These are phyloP conservation scores for Phoma sp. DNA, from an alignment of 2,329 filamentous ascomycete species.

Conservation along the genomic window DNA sequence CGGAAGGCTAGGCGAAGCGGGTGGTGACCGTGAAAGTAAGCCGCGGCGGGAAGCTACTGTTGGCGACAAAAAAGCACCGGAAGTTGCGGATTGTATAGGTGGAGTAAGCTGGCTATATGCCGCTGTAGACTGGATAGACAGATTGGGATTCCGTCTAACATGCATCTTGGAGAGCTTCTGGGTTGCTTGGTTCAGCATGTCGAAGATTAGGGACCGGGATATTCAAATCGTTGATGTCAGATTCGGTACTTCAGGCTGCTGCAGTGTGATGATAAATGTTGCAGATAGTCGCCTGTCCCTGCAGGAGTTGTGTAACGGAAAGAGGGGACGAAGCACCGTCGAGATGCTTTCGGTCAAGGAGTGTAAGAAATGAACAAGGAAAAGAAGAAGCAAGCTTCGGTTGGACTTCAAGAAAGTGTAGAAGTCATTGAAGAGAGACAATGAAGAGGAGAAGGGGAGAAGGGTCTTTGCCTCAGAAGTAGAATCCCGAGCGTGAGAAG, in stretches of 20 bases:
- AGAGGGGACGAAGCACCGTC: conserved; percentile 23
- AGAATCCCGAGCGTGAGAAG: conserved; percentile 23
- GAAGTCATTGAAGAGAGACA: conserved; percentile 27
- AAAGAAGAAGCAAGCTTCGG: conserved; percentile 15
- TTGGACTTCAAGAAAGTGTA: conserved; percentile 2
- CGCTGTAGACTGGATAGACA: conserved; percentile 53
- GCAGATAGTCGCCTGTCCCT: conserved; percentile 31
- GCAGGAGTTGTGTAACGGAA: conserved; percentile 28
- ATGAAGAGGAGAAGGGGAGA: conserved; percentile 14
- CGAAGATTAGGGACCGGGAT: conserved; percentile 18
- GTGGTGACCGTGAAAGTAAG: conserved; percentile 72
- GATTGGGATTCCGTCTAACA: conserved; percentile 54
- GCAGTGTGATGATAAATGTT: conserved; percentile 21
- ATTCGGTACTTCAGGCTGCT: conserved; percentile 11
- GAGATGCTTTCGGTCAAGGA: conserved; percentile 18
- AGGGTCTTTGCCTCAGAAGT: conserved; percentile 22
- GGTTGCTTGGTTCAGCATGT: conserved; percentile 47
- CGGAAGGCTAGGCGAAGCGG: conserved; percentile 73
- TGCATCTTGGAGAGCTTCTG: conserved; percentile 51
- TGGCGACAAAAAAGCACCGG: conserved; percentile 46
- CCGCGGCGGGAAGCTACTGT: conserved; percentile 53
- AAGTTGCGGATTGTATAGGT: conserved; percentile 38
- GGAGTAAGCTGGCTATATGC: conserved; percentile 45
- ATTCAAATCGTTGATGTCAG: conserved; percentile 7
- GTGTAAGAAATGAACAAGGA: conserved; percentile 21